These are phyloP conservation scores for Diaporthe sp. DNA, from an alignment of 2,329 filamentous ascomycete species.

Conservation along the genomic window DNA sequence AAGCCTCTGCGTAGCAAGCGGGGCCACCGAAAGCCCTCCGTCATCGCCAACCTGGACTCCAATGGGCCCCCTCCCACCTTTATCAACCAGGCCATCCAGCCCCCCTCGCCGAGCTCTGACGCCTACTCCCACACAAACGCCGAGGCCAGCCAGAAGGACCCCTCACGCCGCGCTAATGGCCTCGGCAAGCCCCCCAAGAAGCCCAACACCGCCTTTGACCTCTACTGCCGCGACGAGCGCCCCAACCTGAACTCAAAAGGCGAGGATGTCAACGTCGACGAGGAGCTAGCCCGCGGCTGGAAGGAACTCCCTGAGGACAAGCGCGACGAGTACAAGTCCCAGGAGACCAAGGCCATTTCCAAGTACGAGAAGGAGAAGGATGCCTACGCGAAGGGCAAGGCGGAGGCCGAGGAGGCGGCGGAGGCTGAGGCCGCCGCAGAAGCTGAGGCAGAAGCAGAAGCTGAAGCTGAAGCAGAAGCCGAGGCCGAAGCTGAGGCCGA, in stretches of 20 bases:
- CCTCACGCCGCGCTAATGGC: constrained; percentile 50
- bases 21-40: constrained; percentile 72
- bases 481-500: constrained; percentile 29
- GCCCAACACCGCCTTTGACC: constrained; percentile 62
- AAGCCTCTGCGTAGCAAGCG: constrained; percentile 82
- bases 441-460: constrained; percentile 6
- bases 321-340: constrained; percentile 60
- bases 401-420: constrained; percentile 33
- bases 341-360: constrained; percentile 51
- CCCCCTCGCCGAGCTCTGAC: constrained; percentile 62
- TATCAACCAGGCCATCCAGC: constrained; percentile 58
- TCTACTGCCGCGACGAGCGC: constrained; percentile 64
- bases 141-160: constrained; percentile 44
- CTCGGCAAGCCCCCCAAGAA: constrained; percentile 52
- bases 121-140: constrained; percentile 59
- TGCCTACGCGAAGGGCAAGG: constrained; percentile 41
- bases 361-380: constrained; percentile 57
- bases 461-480: constrained; percentile 27
- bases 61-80: constrained; percentile 51
- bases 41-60: constrained; percentile 49
- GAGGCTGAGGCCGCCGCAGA: constrained; percentile 33
- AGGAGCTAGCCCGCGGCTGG: constrained; percentile 66
- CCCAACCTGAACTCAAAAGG: constrained; percentile 55
- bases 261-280: constrained; percentile 59
- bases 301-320: constrained; percentile 61